These are phyloP conservation scores for Eustoma russellianum DNA, from an alignment of 257 asterid genomes.

Conservation along the genomic window DNA sequence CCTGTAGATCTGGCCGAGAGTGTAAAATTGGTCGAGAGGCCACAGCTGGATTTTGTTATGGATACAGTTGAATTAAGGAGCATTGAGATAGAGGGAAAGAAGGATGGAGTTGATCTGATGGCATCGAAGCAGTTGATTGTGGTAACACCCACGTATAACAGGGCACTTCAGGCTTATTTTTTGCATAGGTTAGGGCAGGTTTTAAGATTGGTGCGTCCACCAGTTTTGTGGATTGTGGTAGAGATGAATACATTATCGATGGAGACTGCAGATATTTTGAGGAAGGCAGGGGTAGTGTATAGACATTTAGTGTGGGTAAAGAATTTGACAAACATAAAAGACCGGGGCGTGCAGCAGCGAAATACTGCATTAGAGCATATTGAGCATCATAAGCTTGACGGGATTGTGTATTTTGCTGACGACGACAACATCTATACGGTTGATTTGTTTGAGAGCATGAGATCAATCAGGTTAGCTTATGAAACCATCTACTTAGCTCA, in stretches of 20 bases:
- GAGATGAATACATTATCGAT: constrained; percentile 67
- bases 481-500: too few relatives aligned
- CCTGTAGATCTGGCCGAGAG: constrained; percentile 10
- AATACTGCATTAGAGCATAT: constrained; percentile 89
- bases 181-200: constrained; percentile 81
- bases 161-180: constrained; percentile 68
- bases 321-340: constrained; percentile 61
- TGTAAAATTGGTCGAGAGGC: constrained; percentile 17
- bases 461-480: constrained; percentile 62
- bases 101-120: constrained; percentile 28
- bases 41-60: constrained; percentile 20
- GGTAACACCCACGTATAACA: constrained; percentile 69
- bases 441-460: constrained; percentile 68
- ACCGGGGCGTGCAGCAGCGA: constrained; percentile 78
- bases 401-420: constrained; percentile 87
- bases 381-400: constrained; percentile 77
- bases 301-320: constrained; percentile 66
- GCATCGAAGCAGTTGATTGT: constrained; percentile 58
- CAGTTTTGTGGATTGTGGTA: constrained; percentile 88
- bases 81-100: constrained; percentile 11
- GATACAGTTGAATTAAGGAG: constrained; percentile 34
- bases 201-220: constrained; percentile 64
- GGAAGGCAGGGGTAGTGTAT: constrained; percentile 67
- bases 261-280: constrained; percentile 76
- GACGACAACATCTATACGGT: constrained; percentile 76